Base-by-base conservation (phyloP, 148 eudicot genomes). In the Vaccinium macrocarpon region DNA sequence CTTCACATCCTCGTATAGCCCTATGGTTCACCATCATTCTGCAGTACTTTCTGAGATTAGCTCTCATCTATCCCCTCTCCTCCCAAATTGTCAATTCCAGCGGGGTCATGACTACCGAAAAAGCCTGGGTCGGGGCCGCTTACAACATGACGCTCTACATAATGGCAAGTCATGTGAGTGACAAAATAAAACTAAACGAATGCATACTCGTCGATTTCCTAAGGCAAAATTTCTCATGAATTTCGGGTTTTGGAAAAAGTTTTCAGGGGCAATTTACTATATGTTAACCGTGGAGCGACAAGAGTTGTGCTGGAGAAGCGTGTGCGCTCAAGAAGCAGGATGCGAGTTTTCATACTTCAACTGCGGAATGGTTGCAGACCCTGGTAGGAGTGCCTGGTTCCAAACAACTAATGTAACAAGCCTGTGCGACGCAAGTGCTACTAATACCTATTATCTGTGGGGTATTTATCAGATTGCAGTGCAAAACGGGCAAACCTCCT, bases 111-210 rank as follows among this genome's bases (percentile, higher is more conserved):
- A 90, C 79, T 21, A 48, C 91, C 29, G 90, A 91, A 87, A 91
- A 93, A 86, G 95, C 95, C 10, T 91, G 95, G 95, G 95, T 91
- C 66, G 95, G 95, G 70, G 95, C 95, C 46, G 95, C 93, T 49
- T 92, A 92, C 72, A 92, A 92, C 80, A 90, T 92, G 84, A 88
- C 91, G 91, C 93, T 92, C 55, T 92, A 86, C 88, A 61, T 92
- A 61, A 85, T 92, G 73, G 93, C 95, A 81, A 91, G 95, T 86
- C 93, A 92, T 89, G 95, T 92, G 88, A 89, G 93, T 66, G 56
- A 76, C 6, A 32, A 76, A 49, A 49, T 74, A 32, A 71, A 71
- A 71, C 75, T 32, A 32, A 13, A 15, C 6, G 0, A 15, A 14
- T 6, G 21, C 76, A 18, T 2, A 16, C 10, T 12, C 4, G 32